These are phyloP conservation scores for Trichophyton equinum DNA, from an alignment of 2,329 filamentous ascomycete genomes.

Conservation along the genomic window DNA sequence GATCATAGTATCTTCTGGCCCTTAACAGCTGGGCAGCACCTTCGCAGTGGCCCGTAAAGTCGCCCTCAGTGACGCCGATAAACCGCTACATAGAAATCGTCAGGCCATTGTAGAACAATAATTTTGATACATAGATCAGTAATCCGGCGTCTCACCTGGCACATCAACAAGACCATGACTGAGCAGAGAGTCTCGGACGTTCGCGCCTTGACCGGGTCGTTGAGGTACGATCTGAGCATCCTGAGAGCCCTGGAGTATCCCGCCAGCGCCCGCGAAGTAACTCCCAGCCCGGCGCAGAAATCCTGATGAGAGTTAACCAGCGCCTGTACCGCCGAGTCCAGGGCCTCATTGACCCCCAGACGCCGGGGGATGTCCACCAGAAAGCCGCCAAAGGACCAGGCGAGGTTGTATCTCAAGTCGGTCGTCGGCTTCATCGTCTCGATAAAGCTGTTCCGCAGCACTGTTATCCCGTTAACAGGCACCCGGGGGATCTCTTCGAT, in stretches of 20 bases:
- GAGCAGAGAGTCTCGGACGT: conserved; percentile 27
- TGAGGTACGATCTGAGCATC: conserved; percentile 20
- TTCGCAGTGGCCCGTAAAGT: conserved; percentile 22
- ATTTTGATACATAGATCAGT: not conserved
- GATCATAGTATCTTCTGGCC: conserved; percentile 20
- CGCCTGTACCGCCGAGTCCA: conserved; percentile 31
- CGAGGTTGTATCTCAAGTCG: conserved; percentile 38
- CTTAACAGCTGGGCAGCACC: conserved; percentile 27
- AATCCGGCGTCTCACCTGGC: conserved; percentile 15
- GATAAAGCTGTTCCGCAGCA: conserved; percentile 24
- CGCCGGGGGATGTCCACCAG: conserved; percentile 35
- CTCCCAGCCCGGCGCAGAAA: conserved; percentile 15
- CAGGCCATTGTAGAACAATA: not conserved
- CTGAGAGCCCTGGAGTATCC: conserved; percentile 24
- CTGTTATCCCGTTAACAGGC: conserved; percentile 24
- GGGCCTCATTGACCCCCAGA: conserved; percentile 35
- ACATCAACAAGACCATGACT: conserved; percentile 26
- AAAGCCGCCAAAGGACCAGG: conserved; percentile 36
- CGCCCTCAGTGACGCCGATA: conserved; percentile 12
- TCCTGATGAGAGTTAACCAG: conserved; percentile 20
- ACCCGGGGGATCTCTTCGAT: conserved; percentile 5
- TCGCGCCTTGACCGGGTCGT: conserved; percentile 22
- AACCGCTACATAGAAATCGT: conserved; percentile 11
- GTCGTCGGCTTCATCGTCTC: conserved; percentile 24
- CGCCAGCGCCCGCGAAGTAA: conserved; percentile 16